Evolutionary conservation across 179 eudicot species (phyloP).

Genomic region (Patellifolia procumbens): DNA sequence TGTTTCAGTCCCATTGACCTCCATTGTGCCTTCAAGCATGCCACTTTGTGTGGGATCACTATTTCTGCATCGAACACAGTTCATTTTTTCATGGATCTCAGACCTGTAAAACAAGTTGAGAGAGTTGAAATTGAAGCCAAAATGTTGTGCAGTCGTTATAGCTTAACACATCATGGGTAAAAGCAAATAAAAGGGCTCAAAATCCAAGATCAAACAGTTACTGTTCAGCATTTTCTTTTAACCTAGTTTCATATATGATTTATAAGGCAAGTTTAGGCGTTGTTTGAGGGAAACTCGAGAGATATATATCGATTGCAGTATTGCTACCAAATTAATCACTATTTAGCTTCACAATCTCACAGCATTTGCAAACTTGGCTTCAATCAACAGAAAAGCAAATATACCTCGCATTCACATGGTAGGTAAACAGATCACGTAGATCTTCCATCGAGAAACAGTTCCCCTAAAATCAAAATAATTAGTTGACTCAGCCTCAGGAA

Average conservation of each 20-base stretch:
- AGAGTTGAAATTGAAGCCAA: not conserved
- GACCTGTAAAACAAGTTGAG: slow-evolving; percentile 51
- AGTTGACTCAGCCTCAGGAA: slow-evolving; percentile 18
- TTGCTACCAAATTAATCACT: not conserved
- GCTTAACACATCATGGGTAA: not conserved
- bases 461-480: slow-evolving; percentile 50
- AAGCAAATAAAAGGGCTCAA: not conserved
- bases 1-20: slow-evolving; percentile 32
- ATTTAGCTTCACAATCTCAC: not conserved
- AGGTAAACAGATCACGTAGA: slow-evolving; percentile 85
- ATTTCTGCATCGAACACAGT: slow-evolving; percentile 68
- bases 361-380: not conserved
- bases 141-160: not conserved
- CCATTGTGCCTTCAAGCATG: slow-evolving; percentile 10
- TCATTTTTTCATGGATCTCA: slow-evolving; percentile 96
- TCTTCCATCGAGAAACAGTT: slow-evolving; percentile 86
- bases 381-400: slow-evolving; percentile 18
- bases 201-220: not conserved
- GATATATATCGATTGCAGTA: not conserved
- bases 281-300: not conserved
- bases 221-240: not conserved
- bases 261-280: not conserved
- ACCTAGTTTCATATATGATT: not conserved
- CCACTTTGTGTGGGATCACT: slow-evolving; percentile 31
- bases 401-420: slow-evolving; percentile 70